Evolutionary conservation across 108 stramenopile species (phyloP).

Genomic region (Cylindrotheca fusiformis): DNA sequence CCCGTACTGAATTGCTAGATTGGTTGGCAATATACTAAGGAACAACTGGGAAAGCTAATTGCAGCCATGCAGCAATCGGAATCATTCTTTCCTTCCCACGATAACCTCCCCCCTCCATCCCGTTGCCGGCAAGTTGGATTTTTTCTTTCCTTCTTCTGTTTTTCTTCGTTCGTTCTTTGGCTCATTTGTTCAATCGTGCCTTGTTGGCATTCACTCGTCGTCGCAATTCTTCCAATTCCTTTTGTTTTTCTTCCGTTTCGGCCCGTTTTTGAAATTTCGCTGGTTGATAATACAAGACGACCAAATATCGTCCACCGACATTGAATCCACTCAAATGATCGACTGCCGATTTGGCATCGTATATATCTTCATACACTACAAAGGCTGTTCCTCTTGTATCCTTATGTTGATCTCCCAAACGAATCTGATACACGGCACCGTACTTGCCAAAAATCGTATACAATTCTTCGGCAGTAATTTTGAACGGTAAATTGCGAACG

Average conservation of each 20-base stretch:
- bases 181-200: constrained; percentile 32
- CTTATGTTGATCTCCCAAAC: constrained; percentile 74
- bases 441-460: constrained; percentile 99
- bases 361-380: constrained; percentile 94
- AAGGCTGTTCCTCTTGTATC: constrained; percentile 98
- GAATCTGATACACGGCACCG: constrained; percentile 97
- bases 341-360: constrained; percentile 97
- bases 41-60: too few relatives aligned
- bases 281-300: constrained; percentile 94
- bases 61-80: too few relatives aligned
- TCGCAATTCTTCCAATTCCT: constrained; percentile 93
- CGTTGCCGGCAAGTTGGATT: background rate
- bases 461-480: constrained; percentile 94
- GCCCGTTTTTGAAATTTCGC: constrained; percentile 67
- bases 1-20: too few relatives aligned
- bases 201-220: constrained; percentile 65
- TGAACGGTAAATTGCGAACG: constrained; percentile 98
- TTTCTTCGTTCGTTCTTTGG: constrained; percentile 6
- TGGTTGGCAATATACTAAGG: too few relatives aligned
- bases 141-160: constrained; percentile 6
- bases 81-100: too few relatives aligned
- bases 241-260: constrained; percentile 79
- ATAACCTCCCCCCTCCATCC: too few relatives aligned
- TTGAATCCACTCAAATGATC: constrained; percentile 97
- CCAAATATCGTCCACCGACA: constrained; percentile 95